Evolutionary conservation across 2,329 filamentous ascomycete genomes (phyloP), one percentile per base, ranked within the genome.

Genomic region (Xylogone sp.): DNA sequence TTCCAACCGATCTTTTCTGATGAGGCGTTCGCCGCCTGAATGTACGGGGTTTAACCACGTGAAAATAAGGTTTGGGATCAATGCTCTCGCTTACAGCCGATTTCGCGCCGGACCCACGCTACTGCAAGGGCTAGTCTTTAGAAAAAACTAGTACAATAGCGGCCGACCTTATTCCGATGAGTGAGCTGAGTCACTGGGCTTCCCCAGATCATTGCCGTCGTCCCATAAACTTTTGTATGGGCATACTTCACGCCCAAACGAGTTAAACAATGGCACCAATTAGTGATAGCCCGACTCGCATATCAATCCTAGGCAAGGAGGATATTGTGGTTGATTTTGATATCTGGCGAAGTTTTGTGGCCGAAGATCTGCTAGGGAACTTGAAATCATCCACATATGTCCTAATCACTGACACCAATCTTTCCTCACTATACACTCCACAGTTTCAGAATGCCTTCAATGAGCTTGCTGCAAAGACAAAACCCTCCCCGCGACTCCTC

Each of bases 351-450:
- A 80, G 80, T 65, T 94, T 88, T 68, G 85, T 97, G 56, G 84
- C 86, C 49, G 73, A 84, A 60, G 93, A 99, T 71, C 79, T 99
- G 51, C 76, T 97, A 56, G 72, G 79, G 50, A 88, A 87, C 67
- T 77, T 94, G 54, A 71, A 81, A 47, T 94, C 92, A 19, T 95
- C 91, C 18, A 97, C 93, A 55, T 99, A 97, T 69, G 87, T 97
- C 53, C 85, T 99, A 55, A 89, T 99, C 64, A 97, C 94, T 69
- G 94, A 99, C 72, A 96, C 92, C 44, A 97, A 97, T 67, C 82
- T 99, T 55, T 82, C 81, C 55, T 79, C 86, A 20, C 79, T 86
- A 62, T 97, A 97, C 70, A 85, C 91, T 1, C 83, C 89, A n/a
- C 67, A 75, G 22, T 97, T 99, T 70, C 72, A 84, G 65, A 73